Base-by-base conservation (phyloP, 2,329 filamentous ascomycete genomes). In the Metarhizium brunneum region DNA sequence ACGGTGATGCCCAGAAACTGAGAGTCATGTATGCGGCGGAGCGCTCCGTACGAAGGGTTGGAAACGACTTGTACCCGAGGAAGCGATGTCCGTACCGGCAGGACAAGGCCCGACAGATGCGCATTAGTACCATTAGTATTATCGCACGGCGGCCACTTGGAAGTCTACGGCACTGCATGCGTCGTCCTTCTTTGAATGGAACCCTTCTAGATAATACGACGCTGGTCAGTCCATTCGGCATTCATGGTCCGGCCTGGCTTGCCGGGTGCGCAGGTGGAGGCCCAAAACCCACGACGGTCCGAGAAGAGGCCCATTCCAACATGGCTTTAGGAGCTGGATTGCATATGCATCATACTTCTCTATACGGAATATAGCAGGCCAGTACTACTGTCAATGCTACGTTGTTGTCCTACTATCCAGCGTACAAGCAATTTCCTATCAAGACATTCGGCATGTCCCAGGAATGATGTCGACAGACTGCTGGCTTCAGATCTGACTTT, bases 191-290 rank as follows among this genome's bases (percentile, higher is more conserved):
- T 50, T 14, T 14, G 18, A 32, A 53, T 53, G 51, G 54, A 53
- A 43, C 54, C 30, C 30, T 50, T 56, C 50, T 56, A 51, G 32
- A 50, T 51, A 56, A 50, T 54, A 56, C 47, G 38, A 56, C 55
- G 47, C 38, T 51, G 47, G 48, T 29, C 32, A 38, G 43, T 54
- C 51, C 47, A 51, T 56, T 47, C 47, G 55, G 52, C 38, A 50
- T 14, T 51, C 52, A 48, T 54, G 43, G 48, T 36, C 36, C 55
- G 49, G 55, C 49, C 52, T 52, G 55, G 32, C 55, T 54, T 54
- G 20, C 55, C 52, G 38, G 52, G 52, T 32, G 42, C 38, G 42
- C 29, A 47, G 35, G 55, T 56, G 55, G 55, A 56, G 52, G 47
- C 47, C 45, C 32, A 18, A 30, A 50, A 49, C 43, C 30, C 20